Evolutionary conservation across 345 rosid genomes (phyloP).

Genomic region (Rhizophora apiculata): DNA sequence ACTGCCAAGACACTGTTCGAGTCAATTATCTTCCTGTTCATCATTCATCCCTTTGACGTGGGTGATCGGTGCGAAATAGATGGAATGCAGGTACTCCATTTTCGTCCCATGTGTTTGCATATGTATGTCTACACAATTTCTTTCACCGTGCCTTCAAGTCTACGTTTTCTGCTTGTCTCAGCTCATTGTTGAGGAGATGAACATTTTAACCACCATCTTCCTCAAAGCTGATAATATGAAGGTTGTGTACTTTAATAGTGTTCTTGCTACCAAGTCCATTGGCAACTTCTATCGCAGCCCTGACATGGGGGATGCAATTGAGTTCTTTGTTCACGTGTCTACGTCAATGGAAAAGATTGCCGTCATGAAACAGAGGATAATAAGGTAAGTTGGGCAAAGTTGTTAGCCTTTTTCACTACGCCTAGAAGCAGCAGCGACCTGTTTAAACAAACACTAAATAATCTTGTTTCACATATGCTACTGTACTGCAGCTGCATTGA

Average conservation of each 20-base stretch:
- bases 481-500: conserved; percentile 36
- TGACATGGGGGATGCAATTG: conserved; percentile 76
- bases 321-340: conserved; percentile 65
- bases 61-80: conserved; percentile 93
- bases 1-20: conserved; percentile 86
- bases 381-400: conserved; percentile 31
- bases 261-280: conserved; percentile 62
- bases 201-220: conserved; percentile 78
- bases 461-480: too few species aligned
- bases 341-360: conserved; percentile 67
- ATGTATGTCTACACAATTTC: not conserved
- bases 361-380: conserved; percentile 54
- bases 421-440: too few species aligned
- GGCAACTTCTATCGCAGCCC: conserved; percentile 84
- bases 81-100: conserved; percentile 56
- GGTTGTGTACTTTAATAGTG: conserved; percentile 58
- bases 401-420: too few species aligned
- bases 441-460: too few species aligned
- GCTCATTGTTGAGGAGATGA: conserved; percentile 93
- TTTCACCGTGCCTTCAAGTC: not conserved
- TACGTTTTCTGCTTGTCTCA: conserved; percentile 8
- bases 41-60: conserved; percentile 90
- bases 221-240: conserved; percentile 75
- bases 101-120: not conserved
- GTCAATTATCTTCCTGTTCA: conserved; percentile 81